phyloP scores from a whole-genome alignment of 2,329 filamentous ascomycete genomes.

The Fusarium sp. region DNA sequence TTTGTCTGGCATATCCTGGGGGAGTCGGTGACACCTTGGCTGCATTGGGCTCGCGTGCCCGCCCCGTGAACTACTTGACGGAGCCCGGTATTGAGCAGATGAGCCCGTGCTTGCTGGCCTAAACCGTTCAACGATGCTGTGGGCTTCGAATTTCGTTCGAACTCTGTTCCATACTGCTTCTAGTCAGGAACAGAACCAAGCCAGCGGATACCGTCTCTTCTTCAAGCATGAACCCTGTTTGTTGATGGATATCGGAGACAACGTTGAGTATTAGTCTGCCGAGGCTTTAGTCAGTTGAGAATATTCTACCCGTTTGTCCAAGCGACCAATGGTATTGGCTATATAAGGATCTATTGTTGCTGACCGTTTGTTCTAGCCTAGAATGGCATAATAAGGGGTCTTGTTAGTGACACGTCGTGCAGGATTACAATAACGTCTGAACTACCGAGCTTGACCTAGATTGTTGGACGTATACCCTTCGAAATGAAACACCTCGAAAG shows the following conservation, averaged over 20 bases:
- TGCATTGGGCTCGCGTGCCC: slow-evolving; percentile 11
- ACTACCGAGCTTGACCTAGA: neutral
- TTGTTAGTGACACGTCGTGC: slow-evolving; percentile 7
- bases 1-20: slow-evolving; percentile 33
- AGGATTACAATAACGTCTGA: slow-evolving; percentile 3
- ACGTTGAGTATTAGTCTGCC: slow-evolving; percentile 1
- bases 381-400: neutral
- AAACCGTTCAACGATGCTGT: slow-evolving; percentile 5
- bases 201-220: slow-evolving; percentile 1
- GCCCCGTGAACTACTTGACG: slow-evolving; percentile 8
- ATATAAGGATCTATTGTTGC: neutral
- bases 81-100: slow-evolving; percentile 6
- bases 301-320: slow-evolving; percentile 17
- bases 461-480: neutral
- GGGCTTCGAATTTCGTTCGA: slow-evolving; percentile 5
- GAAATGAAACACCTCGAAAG: neutral
- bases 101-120: slow-evolving; percentile 24
- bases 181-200: slow-evolving; percentile 8
- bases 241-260: neutral
- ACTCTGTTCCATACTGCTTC: slow-evolving; percentile 20
- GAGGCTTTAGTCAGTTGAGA: slow-evolving; percentile 10
- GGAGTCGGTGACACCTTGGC: neutral
- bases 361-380: slow-evolving; percentile 3
- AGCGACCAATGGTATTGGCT: slow-evolving; percentile 7
- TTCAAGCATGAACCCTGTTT: slow-evolving; percentile 24